Evolutionary conservation across 805 yeast genomes (phyloP).

Genomic region (Blastobotrys peoriensis): DNA sequence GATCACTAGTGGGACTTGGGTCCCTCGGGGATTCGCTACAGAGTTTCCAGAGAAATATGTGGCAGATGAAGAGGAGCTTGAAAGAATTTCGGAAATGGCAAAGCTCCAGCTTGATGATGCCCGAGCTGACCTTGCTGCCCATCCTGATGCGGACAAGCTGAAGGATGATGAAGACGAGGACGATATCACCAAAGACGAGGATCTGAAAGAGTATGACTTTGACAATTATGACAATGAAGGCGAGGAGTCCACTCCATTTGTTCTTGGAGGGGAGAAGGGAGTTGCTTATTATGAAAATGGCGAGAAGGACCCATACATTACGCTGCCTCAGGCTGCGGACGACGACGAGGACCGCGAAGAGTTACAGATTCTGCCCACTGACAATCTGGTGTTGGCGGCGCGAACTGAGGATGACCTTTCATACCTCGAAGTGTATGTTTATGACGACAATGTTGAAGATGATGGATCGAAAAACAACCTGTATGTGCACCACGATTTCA

Average conservation of each 20-base stretch:
- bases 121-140: constrained; percentile 53
- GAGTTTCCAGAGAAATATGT: constrained; percentile 89
- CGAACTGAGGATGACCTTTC: constrained; percentile 96
- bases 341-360: constrained; percentile 73
- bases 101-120: constrained; percentile 76
- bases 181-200: constrained; percentile 46
- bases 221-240: constrained; percentile 59
- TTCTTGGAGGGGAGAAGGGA: constrained; percentile 40
- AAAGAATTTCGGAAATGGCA: constrained; percentile 80
- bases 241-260: constrained; percentile 48
- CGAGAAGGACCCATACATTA: constrained; percentile 54
- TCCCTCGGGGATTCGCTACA: constrained; percentile 90
- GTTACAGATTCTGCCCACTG: constrained; percentile 80
- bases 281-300: constrained; percentile 34
- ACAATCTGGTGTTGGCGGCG: constrained; percentile 81
- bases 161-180: constrained; percentile 8
- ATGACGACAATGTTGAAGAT: constrained; percentile 76
- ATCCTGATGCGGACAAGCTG: constrained; percentile 30
- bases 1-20: constrained; percentile 94
- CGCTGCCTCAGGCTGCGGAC: constrained; percentile 53
- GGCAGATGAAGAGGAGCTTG: constrained; percentile 87
- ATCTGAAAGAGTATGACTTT: constrained; percentile 78
- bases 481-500: constrained; percentile 92
- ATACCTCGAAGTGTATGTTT: constrained; percentile 85
- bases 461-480: constrained; percentile 60